phyloP scores from a whole-genome alignment of 1,139 yeast species.

The Scheffersomyces cryptocercus region DNA sequence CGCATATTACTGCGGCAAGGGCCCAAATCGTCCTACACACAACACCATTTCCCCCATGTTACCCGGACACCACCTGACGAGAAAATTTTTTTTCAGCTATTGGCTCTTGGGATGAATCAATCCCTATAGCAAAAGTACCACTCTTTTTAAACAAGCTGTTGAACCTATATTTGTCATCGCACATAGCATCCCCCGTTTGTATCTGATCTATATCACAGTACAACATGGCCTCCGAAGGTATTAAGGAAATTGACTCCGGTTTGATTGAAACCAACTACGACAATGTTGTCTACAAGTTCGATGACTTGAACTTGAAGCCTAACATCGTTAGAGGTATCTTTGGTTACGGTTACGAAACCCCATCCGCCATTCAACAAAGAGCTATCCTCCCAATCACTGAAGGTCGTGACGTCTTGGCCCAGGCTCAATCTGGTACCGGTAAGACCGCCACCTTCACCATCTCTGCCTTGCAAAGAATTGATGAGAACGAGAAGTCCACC shows the following conservation, averaged over 20 bases:
- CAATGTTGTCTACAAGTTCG: constrained; percentile 88
- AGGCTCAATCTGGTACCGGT: constrained; percentile 99
- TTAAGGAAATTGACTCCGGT: constrained; percentile 80
- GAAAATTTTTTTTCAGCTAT: constrained; percentile 15
- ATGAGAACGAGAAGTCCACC: constrained; percentile 71
- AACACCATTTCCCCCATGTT: constrained; percentile 6
- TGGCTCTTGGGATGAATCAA: constrained; percentile 1
- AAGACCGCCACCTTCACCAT: constrained; percentile 99
- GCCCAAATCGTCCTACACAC: no score
- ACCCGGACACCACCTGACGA: constrained; percentile 15
- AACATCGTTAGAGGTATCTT: constrained; percentile 84
- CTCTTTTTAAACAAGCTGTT: not conserved
- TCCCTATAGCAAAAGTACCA: not conserved
- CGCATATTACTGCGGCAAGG: no score
- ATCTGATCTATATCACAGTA: not conserved
- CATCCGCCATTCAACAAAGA: constrained; percentile 98
- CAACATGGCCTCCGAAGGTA: constrained; percentile 53
- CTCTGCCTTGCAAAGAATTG: constrained; percentile 93
- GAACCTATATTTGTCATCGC: no score
- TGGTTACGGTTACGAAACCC: constrained; percentile 97
- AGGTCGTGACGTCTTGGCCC: constrained; percentile 97
- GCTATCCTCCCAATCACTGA: constrained; percentile 96
- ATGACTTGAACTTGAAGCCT: constrained; percentile 81
- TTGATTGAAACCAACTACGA: constrained; percentile 96
- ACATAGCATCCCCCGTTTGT: not conserved